phyloP scores from a whole-genome alignment of 768 basidiomycete species.

The Tricholomella constricta region DNA sequence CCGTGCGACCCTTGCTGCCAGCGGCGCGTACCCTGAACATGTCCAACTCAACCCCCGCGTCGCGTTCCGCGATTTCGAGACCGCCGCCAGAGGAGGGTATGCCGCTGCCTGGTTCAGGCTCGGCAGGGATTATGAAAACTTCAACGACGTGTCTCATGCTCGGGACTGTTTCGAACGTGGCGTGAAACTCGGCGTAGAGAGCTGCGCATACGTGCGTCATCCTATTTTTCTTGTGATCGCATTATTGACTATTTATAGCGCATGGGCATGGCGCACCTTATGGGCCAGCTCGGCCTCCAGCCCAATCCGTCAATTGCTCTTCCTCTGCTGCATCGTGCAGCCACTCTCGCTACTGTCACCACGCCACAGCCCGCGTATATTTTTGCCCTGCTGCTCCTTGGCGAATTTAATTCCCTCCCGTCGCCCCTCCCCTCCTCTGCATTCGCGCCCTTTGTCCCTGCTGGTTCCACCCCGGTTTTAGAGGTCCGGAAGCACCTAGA shows the following conservation, averaged over 20 bases:
- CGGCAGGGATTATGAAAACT: constrained; percentile 90
- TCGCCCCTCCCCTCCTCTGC: constrained; percentile 49
- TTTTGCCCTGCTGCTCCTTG: constrained; percentile 82
- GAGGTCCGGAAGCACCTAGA: constrained; percentile 82
- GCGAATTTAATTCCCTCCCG: constrained; percentile 74
- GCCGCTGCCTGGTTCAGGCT: constrained; percentile 88
- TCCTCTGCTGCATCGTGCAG: constrained; percentile 75
- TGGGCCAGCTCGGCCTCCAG: constrained; percentile 79
- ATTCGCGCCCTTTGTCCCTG: constrained; percentile 56
- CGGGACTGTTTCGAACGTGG: constrained; percentile 89
- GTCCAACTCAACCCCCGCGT: constrained; percentile 66
- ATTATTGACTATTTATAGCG: constrained; percentile 50
- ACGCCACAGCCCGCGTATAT: constrained; percentile 90
- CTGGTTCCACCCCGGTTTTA: constrained; percentile 44
- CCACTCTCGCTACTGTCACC: constrained; percentile 67
- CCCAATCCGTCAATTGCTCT: constrained; percentile 58
- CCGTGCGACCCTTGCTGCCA: constrained; percentile 71
- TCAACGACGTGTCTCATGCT: constrained; percentile 72
- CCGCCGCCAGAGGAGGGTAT: constrained; percentile 76
- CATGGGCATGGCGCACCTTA: constrained; percentile 89
- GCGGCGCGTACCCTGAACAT: constrained; percentile 70
- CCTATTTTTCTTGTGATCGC: constrained; percentile 1
- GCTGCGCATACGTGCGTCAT: constrained; percentile 73
- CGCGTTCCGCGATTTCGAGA: constrained; percentile 91
- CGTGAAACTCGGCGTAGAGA: constrained; percentile 69